Evolutionary conservation across 2,329 filamentous ascomycete species (phyloP), one percentile per base, ranked within the genome.

Genomic region (Lecanosticta acicola): DNA sequence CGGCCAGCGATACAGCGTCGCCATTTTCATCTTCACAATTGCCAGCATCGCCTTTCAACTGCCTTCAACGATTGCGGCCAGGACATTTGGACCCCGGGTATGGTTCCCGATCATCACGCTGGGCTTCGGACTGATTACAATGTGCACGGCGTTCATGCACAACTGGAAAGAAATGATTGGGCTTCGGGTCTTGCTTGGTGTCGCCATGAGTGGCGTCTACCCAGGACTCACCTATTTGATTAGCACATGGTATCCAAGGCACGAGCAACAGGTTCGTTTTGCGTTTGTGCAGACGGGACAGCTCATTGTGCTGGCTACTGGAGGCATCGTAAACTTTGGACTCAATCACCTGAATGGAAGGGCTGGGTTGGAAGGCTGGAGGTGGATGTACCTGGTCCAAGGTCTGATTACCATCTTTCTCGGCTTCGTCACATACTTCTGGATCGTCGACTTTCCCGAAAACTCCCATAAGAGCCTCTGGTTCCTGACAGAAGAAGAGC

Each of bases 21-120:
- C 80, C 17, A 86, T 87, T 46, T 83, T 86, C 67, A 84, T 86
- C 61, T 85, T 86, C 65, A 85, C 83, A 8, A 74, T 86, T 45
- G 73, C 81, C 3, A 80, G 76, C 56, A 81, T 87, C 33, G 74
- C 75, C 8, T 85, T 84, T 58, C 83, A 86, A 61, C 68, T 86
- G 5, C 83, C 83, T 0, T 80, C 79, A 1, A 86, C 83, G 0
- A 73, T 86, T 36, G 78, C 80, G 1, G 79, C 85, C 20, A 74
- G 83, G 38, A 74, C 78, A 1, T 71, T 84, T 39, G 82, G 83
- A 0, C 84, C 83, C 0, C 72, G 83, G 11, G 60, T 76, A 40
- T 83, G 78, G 74, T 83, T 85, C 59, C 66, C 76, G 0, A 59
- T 71, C 36, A 81, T 78, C 49, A 84, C 81, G 1, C 66, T 80